Evolutionary conservation across 192 early-diverging fungal species (phyloP), one percentile per base, ranked within the genome.

Genomic region (Podila epigama): DNA sequence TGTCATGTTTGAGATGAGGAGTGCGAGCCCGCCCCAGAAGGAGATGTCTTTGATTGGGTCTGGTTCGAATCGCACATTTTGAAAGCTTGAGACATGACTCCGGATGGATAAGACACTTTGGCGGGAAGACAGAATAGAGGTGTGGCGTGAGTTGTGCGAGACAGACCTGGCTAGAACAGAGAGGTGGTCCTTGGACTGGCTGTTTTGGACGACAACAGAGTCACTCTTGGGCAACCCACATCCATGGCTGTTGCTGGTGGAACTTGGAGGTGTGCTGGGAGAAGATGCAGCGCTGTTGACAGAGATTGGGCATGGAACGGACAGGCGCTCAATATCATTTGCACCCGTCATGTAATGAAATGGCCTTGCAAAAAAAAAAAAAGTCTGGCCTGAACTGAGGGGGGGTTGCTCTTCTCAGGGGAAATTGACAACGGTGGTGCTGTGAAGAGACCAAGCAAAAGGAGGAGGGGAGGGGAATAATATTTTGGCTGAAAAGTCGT

Each of bases 1-100:
- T 1, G 82, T 83, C 72, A 80, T 83, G 31, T 79, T 80, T 25
- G 79, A 83, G 10, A 83, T 73, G 22, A 83, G 51, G 9, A 83
- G 50, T 8, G 82, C 70, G 2, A 80, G n/a, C 3, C 82, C 79
- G 16, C 82, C 82, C 54, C 70, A 75, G 55, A 83, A 83, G 25
- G 79, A 83, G 31, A 83, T 83, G 35, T 75, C 72, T 27, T 75
- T 75, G 53, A 75, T 60, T 40, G 72, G 72, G 29, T 75, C 72
- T 7, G 72, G 72, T 28, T 75, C 72, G 59, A 75, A 75, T 33
- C 65, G 58, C 18, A 68, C 57, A 55, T 75, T 75, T 31, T 75
- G 72, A 25, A 75, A 75, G 42, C 41, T 75, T 41, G 72, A 75
- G 33, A 75, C 53, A 58, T 75, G 72, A 27, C 72, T 75, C 8